Evolutionary conservation across 2,329 filamentous ascomycete genomes (phyloP).

Genomic region (Tolypocladium paradoxum): DNA sequence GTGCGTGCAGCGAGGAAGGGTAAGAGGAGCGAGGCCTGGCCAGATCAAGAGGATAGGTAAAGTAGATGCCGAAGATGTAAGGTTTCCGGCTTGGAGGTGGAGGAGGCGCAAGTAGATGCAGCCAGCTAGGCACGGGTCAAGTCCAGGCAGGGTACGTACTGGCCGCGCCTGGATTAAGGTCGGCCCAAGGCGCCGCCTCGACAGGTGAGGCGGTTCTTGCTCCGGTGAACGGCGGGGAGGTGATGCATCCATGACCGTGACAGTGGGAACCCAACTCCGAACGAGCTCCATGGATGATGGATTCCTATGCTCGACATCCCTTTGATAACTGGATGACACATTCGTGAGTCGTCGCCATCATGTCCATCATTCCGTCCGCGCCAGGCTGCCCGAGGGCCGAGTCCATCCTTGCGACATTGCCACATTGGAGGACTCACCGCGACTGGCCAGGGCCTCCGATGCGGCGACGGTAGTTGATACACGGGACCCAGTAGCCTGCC

Average conservation of each 20-base stretch:
- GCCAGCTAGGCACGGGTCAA: neutral
- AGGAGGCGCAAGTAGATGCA: neutral
- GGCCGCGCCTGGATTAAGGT: neutral
- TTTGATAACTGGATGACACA: neutral
- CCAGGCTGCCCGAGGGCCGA: too few species aligned
- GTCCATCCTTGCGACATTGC: neutral
- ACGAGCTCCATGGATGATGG: too few species aligned
- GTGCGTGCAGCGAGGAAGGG: neutral
- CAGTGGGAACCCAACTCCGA: too few species aligned
- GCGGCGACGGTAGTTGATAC: neutral
- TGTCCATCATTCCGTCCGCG: too few species aligned
- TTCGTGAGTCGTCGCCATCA: neutral
- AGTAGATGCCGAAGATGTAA: conserved; percentile 1
- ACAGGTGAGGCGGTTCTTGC: neutral
- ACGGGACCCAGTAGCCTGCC: neutral
- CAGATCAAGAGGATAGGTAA: neutral
- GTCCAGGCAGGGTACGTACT: neutral
- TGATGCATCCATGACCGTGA: neutral
- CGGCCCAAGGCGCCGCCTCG: neutral
- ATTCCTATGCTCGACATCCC: too few species aligned
- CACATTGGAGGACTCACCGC: neutral
- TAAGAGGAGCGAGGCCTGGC: neutral
- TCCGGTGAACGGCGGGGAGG: neutral
- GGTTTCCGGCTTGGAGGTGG: neutral
- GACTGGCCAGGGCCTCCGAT: neutral